Evolutionary conservation across 768 basidiomycete genomes (phyloP).

Genomic region (Guyanaporus albipodus): DNA sequence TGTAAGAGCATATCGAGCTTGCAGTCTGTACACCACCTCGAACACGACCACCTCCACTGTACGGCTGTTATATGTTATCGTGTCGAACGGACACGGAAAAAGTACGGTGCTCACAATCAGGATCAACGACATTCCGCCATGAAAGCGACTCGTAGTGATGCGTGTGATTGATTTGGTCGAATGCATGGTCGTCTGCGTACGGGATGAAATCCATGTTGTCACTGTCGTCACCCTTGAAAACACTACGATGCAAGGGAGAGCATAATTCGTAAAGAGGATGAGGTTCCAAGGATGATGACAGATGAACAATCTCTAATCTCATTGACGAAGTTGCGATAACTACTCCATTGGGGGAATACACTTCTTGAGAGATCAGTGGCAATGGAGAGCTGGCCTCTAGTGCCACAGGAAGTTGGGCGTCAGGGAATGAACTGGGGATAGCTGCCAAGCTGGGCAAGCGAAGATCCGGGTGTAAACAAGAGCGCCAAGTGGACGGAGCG

Average conservation of each 20-base stretch:
- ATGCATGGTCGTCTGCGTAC: constrained; percentile 55
- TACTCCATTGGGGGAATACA: constrained; percentile 16
- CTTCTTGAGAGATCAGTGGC: constrained; percentile 6
- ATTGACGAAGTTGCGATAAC: constrained; percentile 7
- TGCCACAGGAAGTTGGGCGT: background rate
- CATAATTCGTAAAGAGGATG: constrained; percentile 54
- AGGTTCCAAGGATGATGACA: constrained; percentile 16
- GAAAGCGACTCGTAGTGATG: constrained; percentile 42
- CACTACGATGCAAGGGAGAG: constrained; percentile 44
- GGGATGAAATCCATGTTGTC: constrained; percentile 57
- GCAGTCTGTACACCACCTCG: constrained; percentile 45
- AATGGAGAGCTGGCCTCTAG: background rate
- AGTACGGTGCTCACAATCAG: constrained; percentile 36
- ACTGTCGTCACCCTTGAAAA: constrained; percentile 56
- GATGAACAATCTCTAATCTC: constrained; percentile 14
- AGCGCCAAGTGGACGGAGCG: constrained; percentile 14
- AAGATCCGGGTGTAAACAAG: constrained; percentile 10
- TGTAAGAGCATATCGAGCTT: constrained; percentile 34
- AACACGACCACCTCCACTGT: constrained; percentile 49
- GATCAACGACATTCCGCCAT: constrained; percentile 46
- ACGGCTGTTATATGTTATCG: constrained; percentile 15
- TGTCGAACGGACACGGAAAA: constrained; percentile 9
- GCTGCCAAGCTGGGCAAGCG: background rate
- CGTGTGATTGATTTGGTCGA: constrained; percentile 40
- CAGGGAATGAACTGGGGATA: background rate